Conservation (phyloP, 2,329 filamentous ascomycete species). For the Atkinsonella texensis region DNA sequence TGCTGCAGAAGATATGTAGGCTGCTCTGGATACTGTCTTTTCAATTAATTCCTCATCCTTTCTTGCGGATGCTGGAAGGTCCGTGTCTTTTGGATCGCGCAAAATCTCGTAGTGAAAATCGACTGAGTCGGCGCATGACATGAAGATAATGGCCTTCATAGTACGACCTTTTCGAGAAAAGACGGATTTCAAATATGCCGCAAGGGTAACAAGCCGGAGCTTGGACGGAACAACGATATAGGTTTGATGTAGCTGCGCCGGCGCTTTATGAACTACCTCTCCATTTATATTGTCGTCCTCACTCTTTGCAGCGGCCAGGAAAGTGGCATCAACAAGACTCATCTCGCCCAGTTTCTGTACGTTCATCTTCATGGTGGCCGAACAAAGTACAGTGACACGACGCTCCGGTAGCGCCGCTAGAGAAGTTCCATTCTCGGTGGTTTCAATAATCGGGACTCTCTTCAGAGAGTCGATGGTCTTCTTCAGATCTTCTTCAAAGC, state of each 20-base stretch:
- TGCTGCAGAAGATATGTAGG: slow-evolving; percentile 60
- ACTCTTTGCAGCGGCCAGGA: slow-evolving; percentile 59
- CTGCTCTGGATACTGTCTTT: slow-evolving; percentile 55
- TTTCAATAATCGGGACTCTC: slow-evolving; percentile 45
- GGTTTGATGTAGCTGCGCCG: slow-evolving; percentile 85
- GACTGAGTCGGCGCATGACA: slow-evolving; percentile 92
- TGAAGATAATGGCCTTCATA: slow-evolving; percentile 95
- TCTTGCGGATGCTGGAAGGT: slow-evolving; percentile 15
- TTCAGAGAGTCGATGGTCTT: slow-evolving; percentile 75
- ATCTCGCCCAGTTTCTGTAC: slow-evolving; percentile 91
- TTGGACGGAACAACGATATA: slow-evolving; percentile 84
- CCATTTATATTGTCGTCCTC: slow-evolving; percentile 33
- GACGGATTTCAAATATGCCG: slow-evolving; percentile 71
- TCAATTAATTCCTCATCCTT: slow-evolving; percentile 27
- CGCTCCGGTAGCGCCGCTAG: slow-evolving; percentile 59
- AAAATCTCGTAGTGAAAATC: slow-evolving; percentile 92
- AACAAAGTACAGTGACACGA: slow-evolving; percentile 81
- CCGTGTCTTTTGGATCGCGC: slow-evolving; percentile 27
- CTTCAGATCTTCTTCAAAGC: slow-evolving; percentile 88
- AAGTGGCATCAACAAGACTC: slow-evolving; percentile 82
- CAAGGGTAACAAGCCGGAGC: slow-evolving; percentile 75
- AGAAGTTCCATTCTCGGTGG: slow-evolving; percentile 43
- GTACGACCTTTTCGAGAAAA: slow-evolving; percentile 83
- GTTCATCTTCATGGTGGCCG: slow-evolving; percentile 95
- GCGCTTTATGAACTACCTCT: slow-evolving; percentile 58